Base-by-base conservation (phyloP, 192 early-diverging fungal species). In the Coemansia sp. region DNA sequence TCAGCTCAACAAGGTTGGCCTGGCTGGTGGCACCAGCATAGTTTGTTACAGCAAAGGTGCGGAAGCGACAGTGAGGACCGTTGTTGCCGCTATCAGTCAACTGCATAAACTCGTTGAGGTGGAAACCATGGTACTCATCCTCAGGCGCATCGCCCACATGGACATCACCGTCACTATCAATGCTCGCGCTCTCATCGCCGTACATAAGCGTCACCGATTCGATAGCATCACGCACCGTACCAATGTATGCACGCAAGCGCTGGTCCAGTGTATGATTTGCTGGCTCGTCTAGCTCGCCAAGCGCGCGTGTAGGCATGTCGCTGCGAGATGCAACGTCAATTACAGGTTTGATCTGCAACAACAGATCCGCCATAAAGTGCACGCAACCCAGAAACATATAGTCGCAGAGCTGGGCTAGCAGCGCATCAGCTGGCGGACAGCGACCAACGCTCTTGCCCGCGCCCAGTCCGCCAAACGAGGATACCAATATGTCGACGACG, bases 61-160 rank as follows among this genome's bases (percentile, higher is more conserved):
- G 57, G 45, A 72, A 72, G 24, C 26, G 34, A 26, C 63, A 72
- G 22, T 55, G 58, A 32, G 9, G 26, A 14, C 23, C 39, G 44
- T 46, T 29, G 3, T 43, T 60, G 33, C 22, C 2, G 32, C 24
- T 9, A 29, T 57, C 54, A 0, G 69, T 72, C 62, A 72, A 32
- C 37, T 72, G 62, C 62, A 72, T 65, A 29, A 72, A 72, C 50
- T 72, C 69, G 58, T 72, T 66, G 19, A 72, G 58, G 10, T 72
- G 69, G 46, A 65, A 61, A 4, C 69, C 69, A 13, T 55, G 43
- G 27, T 65, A 65, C 28, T 72, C 69, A 23, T 64, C 69, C 5
- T 61, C 62, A 9, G 38, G 35, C 4, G 15, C 15, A 5, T 35
- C 50, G 27, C 13, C 45, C 3, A 1, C 3, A 2, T 15, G 27